Evolutionary conservation across 2,329 filamentous ascomycete species (phyloP), one percentile per base, ranked within the genome.

Genomic region (Exophiala sp.): DNA sequence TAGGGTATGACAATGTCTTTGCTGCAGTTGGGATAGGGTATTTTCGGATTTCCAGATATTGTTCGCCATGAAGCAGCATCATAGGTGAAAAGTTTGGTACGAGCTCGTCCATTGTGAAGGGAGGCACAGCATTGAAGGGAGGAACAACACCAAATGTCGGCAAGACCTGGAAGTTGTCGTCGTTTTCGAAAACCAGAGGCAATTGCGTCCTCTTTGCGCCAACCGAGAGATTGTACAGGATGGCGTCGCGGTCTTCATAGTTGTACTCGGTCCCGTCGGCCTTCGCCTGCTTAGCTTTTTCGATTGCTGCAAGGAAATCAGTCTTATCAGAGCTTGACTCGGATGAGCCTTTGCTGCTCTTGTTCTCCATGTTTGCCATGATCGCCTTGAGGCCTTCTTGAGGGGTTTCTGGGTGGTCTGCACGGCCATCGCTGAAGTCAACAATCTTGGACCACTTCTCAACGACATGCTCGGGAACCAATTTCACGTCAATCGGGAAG

Each of bases 21-120:
- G 60, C 62, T 12, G 33, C 46, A 7, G 56, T 58, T 95, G 46
- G 92, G 87, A 97, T 88, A 40, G 92, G 92, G 77, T 85, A 95
- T 73, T 91, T 89, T 69, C 86, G 85, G 67, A 97, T 82, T 75
- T 97, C 92, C 61, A 97, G 88, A 76, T 91, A 99, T 73, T 99
- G 94, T 79, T 99, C 92, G 69, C 94, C 92, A 76, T 99, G 92
- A 21, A 99, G 87, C 48, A 97, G 84, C 90, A 96, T 96, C 89
- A 95, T 96, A 59, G 91, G 91, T 35, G 84, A 89, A 79, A 96
- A 99, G 80, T 97, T 95, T 71, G 91, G 90, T 21, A 97, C 87
- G 58, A 99, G 82, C 53, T 91, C 84, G 68, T 84, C 83, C 65
- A 94, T 81, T 71, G 79, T 84, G 77, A 88, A 97, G 29, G 92